Evolutionary conservation across 805 yeast genomes (phyloP).

Genomic region (Candida stauntonica): DNA sequence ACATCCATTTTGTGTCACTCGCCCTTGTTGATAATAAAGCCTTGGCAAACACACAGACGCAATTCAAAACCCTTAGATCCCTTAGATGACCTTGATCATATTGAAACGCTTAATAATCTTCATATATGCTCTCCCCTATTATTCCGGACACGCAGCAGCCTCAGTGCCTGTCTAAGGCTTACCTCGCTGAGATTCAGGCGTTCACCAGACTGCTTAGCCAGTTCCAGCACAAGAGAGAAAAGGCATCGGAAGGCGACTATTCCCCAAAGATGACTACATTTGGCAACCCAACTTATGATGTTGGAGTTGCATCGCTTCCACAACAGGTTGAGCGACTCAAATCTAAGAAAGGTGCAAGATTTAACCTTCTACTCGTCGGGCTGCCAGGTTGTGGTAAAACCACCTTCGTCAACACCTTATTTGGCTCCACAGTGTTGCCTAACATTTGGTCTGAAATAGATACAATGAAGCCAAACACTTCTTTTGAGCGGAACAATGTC

Average conservation of each 20-base stretch:
- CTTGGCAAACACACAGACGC: no score
- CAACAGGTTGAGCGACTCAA: slow-evolving; percentile 27
- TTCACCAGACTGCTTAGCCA: not conserved
- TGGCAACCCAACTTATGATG: slow-evolving; percentile 7
- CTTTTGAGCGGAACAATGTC: slow-evolving; percentile 31
- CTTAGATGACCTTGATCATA: no score
- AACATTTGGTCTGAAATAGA: slow-evolving; percentile 38
- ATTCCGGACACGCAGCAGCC: no score
- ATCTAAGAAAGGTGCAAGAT: slow-evolving; percentile 59
- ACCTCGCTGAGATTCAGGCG: not conserved
- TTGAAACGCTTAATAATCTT: no score
- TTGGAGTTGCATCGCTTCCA: slow-evolving; percentile 29
- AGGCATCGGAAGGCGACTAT: not conserved
- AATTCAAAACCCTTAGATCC: no score
- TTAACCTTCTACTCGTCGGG: slow-evolving; percentile 83
- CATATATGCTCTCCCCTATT: no score
- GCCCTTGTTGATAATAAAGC: no score
- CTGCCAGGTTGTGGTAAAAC: slow-evolving; percentile 82
- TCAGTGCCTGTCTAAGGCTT: no score
- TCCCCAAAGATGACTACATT: not conserved
- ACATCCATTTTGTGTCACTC: no score
- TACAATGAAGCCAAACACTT: slow-evolving; percentile 35
- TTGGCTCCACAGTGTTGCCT: slow-evolving; percentile 45
- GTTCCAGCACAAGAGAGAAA: not conserved
- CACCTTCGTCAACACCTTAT: slow-evolving; percentile 75